Evolutionary conservation across 129 eudicot species (phyloP).

Genomic region (Flaveria robusta): DNA sequence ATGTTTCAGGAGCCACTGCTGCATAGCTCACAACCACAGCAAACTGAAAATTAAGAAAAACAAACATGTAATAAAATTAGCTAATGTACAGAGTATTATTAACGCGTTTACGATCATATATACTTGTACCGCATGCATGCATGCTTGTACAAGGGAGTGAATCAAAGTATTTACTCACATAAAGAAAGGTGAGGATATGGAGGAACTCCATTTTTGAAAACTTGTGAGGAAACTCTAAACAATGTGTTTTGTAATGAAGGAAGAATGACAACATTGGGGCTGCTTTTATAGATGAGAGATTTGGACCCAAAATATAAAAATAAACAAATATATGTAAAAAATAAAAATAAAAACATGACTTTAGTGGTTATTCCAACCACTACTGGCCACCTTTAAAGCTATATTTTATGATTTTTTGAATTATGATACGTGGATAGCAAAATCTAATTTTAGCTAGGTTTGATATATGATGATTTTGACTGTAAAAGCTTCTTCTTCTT

Average conservation of each 20-base stretch:
- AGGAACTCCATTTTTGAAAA: slow-evolving; percentile 39
- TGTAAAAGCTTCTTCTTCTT: neutral
- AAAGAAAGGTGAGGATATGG: slow-evolving; percentile 43
- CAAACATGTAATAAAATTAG: neutral
- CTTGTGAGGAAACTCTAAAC: slow-evolving; percentile 7
- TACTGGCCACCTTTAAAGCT: slow-evolving; percentile 1
- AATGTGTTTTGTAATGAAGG: slow-evolving; percentile 10
- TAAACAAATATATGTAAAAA: neutral
- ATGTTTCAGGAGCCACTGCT: slow-evolving; percentile 46
- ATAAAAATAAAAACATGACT: neutral
- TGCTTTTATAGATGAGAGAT: slow-evolving; percentile 14
- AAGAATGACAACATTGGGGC: neutral
- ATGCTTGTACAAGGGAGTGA: slow-evolving; percentile 18
- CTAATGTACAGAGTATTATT: slow-evolving; percentile 10
- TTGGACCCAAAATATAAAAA: neutral
- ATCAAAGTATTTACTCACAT: slow-evolving; percentile 37
- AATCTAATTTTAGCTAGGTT: neutral
- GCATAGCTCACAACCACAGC: slow-evolving; percentile 48
- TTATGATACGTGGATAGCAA: neutral
- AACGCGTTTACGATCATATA: neutral
- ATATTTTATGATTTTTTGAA: neutral
- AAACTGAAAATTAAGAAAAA: slow-evolving; percentile 31
- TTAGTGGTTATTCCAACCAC: neutral
- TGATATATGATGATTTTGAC: neutral
- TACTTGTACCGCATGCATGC: slow-evolving; percentile 23